Evolutionary conservation across 2,329 filamentous ascomycete genomes (phyloP).

Genomic region (Exserohilum turcica): DNA sequence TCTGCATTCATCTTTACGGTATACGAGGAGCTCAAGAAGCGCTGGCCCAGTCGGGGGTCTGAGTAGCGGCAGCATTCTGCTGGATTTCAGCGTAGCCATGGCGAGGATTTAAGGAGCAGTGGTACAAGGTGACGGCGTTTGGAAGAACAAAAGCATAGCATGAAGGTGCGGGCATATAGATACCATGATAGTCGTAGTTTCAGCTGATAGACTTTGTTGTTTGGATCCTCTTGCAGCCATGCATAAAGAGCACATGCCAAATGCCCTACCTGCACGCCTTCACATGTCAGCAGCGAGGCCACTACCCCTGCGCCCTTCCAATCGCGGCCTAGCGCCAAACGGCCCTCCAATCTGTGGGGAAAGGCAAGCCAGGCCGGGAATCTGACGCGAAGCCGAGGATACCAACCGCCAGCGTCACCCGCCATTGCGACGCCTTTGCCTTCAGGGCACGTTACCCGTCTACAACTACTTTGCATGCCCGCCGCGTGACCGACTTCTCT

Average conservation of each 20-base stretch:
- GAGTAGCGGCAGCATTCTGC: not conserved
- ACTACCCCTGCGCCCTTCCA: conserved; percentile 17
- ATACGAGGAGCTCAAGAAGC: conserved; percentile 79
- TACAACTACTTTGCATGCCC: conserved; percentile 7
- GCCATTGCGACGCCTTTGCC: conserved; percentile 22
- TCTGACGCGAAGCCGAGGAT: conserved; percentile 45
- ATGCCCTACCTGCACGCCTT: conserved; percentile 14
- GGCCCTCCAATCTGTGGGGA: conserved; percentile 34
- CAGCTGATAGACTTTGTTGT: conserved; percentile 5
- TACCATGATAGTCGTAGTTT: conserved; percentile 13
- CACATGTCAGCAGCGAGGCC: conserved; percentile 33
- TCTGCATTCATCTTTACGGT: conserved; percentile 98
- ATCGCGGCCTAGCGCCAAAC: conserved; percentile 24
- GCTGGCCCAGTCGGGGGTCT: conserved; percentile 34
- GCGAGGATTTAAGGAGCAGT: not conserved
- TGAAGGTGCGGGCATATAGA: conserved; percentile 12
- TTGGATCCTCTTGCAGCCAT: not conserved
- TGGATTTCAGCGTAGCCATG: not conserved
- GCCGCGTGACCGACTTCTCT: conserved; percentile 12
- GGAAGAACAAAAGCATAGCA: conserved; percentile 9
- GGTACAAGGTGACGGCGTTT: conserved; percentile 12
- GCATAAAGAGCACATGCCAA: conserved; percentile 24
- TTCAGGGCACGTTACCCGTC: conserved; percentile 16
- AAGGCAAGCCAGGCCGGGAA: conserved; percentile 29
- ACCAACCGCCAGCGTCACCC: conserved; percentile 25